A percentile compares a stretch with the other conserved stretches of the same genome.
phyloP scores from a whole-genome alignment of 805 yeast species.

The Starmerella roubikii region DNA sequence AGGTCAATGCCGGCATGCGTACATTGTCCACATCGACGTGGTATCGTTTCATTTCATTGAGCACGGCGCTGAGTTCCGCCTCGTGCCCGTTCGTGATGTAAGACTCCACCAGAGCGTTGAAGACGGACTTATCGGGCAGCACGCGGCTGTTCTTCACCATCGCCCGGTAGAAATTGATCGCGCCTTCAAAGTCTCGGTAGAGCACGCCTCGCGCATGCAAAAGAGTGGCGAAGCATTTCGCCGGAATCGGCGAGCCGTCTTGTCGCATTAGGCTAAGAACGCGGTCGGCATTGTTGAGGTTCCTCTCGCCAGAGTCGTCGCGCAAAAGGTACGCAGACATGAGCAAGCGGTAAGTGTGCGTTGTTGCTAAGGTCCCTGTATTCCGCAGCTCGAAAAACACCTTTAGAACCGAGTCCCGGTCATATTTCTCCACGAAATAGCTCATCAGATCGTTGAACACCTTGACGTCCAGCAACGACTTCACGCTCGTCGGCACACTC shows the following conservation, averaged over 20 bases:
- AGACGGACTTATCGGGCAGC: constrained; percentile 28
- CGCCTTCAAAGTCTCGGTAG: constrained; percentile 24
- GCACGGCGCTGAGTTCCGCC: constrained; percentile 23
- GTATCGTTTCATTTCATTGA: constrained; percentile 25
- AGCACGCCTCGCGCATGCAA: constrained; percentile 30
- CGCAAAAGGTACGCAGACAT: constrained; percentile 27
- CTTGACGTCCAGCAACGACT: constrained; percentile 8
- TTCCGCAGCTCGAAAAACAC: constrained; percentile 23
- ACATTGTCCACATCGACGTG: constrained; percentile 20
- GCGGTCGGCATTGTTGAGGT: constrained; percentile 26
- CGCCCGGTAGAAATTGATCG: constrained; percentile 26
- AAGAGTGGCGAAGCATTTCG: constrained; percentile 29
- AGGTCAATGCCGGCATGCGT: constrained; percentile 23
- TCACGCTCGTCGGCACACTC: neutral
- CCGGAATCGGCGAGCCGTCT: constrained; percentile 22
- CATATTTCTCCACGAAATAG: constrained; percentile 26
- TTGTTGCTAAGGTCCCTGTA: constrained; percentile 24
- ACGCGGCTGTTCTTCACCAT: constrained; percentile 23
- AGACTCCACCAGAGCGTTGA: constrained; percentile 30
- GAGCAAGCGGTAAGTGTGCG: constrained; percentile 30
- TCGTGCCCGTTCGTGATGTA: constrained; percentile 26
- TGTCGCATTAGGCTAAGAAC: constrained; percentile 25
- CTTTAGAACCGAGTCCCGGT: constrained; percentile 25
- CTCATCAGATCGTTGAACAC: constrained; percentile 31
- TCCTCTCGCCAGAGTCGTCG: constrained; percentile 18